Conservation (phyloP, 345 rosid species). For the Trapa incisa region DNA sequence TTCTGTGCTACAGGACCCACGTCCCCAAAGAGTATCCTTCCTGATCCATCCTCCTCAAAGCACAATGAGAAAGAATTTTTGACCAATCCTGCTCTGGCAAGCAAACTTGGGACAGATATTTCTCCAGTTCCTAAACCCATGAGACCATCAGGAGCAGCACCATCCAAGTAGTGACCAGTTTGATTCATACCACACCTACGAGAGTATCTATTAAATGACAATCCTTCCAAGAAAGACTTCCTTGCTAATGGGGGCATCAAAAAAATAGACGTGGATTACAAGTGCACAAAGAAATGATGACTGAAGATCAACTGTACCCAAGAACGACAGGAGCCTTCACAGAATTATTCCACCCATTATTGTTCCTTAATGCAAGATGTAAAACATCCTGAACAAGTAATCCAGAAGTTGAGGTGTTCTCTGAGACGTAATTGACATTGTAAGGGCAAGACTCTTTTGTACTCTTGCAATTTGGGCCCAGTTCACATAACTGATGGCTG, state of each 20-base stretch:
- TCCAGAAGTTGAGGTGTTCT: conserved; percentile 70
- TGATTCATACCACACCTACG: conserved; percentile 88
- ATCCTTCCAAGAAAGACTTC: background rate
- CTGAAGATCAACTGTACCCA: conserved; percentile 35
- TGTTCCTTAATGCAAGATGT: conserved; percentile 44
- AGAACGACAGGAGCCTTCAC: conserved; percentile 55
- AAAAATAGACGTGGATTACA: background rate
- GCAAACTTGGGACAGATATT: conserved; percentile 67
- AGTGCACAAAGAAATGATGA: conserved; percentile 2
- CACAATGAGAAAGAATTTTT: conserved; percentile 77
- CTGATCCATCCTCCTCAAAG: conserved; percentile 68
- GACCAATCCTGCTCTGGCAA: conserved; percentile 64
- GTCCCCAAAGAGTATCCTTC: conserved; percentile 80
- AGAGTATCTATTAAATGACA: background rate
- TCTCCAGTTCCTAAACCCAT: conserved; percentile 79
- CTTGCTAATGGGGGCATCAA: conserved; percentile 4
- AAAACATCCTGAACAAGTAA: conserved; percentile 56
- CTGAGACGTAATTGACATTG: conserved; percentile 30
- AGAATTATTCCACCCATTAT: conserved; percentile 23
- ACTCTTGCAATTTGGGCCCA: conserved; percentile 39
- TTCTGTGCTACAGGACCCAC: conserved; percentile 54
- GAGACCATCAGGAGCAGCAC: conserved; percentile 84
- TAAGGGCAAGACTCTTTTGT: conserved; percentile 63
- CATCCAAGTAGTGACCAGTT: conserved; percentile 64
- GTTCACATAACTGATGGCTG: conserved; percentile 55